phyloP scores from a whole-genome alignment of 2,329 filamentous ascomycete genomes.

The Penicillium verrucosum region DNA sequence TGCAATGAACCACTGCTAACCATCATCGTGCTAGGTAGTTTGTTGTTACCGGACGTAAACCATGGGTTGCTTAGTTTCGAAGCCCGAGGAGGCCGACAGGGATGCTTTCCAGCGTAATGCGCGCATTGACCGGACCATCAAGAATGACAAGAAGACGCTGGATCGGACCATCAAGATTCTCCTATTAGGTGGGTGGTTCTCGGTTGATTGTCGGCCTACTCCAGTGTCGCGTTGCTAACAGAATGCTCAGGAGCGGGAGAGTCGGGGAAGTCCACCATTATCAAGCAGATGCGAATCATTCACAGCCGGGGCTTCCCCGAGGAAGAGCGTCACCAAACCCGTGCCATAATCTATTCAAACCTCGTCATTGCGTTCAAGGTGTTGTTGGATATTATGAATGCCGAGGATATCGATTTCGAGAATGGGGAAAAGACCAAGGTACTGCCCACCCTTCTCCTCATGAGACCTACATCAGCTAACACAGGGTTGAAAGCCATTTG shows the following conservation, averaged over 20 bases:
- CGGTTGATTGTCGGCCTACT: not conserved
- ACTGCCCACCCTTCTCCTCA: constrained; percentile 32
- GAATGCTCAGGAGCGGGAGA: constrained; percentile 76
- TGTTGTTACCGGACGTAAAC: constrained; percentile 15
- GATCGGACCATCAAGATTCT: constrained; percentile 89
- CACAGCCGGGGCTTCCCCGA: constrained; percentile 89
- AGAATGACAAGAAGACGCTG: constrained; percentile 82
- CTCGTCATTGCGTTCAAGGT: constrained; percentile 88
- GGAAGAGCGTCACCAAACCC: constrained; percentile 87
- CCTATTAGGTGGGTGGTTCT: constrained; percentile 67
- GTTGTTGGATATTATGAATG: constrained; percentile 85
- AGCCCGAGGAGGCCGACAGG: constrained; percentile 41
- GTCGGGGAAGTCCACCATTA: constrained; percentile 91
- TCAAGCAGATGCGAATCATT: constrained; percentile 99
- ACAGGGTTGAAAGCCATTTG: constrained; percentile 60
- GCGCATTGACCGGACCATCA: constrained; percentile 82
- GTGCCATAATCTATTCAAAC: constrained; percentile 94
- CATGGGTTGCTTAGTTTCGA: constrained; percentile 48
- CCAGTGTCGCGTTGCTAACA: constrained; percentile 25
- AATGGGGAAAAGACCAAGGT: constrained; percentile 73
- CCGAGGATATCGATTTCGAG: constrained; percentile 76
- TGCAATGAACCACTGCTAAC: constrained; percentile 8
- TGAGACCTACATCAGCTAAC: constrained; percentile 11
- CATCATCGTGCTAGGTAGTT: constrained; percentile 4
- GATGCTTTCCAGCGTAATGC: constrained; percentile 44